Percentiles rank a stretch among this genome's conserved stretches.
Conservation (phyloP, 805 yeast species). For the Metschnikowia drakensbergensis region DNA sequence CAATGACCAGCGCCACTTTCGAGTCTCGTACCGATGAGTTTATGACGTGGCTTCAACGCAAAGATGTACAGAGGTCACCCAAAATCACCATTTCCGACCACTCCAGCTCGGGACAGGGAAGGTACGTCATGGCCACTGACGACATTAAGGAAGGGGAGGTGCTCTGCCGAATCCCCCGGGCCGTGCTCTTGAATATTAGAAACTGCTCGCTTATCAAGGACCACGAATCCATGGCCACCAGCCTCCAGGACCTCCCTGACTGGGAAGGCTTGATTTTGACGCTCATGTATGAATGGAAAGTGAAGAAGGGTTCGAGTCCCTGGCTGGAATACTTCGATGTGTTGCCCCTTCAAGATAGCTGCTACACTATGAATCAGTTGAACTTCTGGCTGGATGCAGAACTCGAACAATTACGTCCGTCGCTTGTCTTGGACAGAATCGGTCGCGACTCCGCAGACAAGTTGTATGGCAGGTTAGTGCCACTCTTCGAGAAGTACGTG, state of each 20-base stretch:
- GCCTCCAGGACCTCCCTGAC: conserved; percentile 46
- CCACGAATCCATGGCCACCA: conserved; percentile 27
- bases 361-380: conserved; percentile 52
- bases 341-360: conserved; percentile 48
- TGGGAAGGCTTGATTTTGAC: conserved; percentile 80
- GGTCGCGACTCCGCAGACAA: conserved; percentile 66
- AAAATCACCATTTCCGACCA: conserved; percentile 61
- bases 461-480: conserved; percentile 42
- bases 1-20: neutral
- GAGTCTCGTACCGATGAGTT: conserved; percentile 19
- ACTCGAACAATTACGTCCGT: conserved; percentile 56
- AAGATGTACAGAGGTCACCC: conserved; percentile 47
- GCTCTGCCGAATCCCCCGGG: conserved; percentile 67
- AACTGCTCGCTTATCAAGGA: conserved; percentile 46
- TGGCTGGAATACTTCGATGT: conserved; percentile 75
- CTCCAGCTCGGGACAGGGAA: conserved; percentile 59
- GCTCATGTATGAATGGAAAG: conserved; percentile 55
- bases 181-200: conserved; percentile 52
- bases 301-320: conserved; percentile 41
- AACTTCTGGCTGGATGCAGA: conserved; percentile 79
- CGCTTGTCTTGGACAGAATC: conserved; percentile 62
- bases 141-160: conserved; percentile 60
- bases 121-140: conserved; percentile 66
- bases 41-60: conserved; percentile 25
- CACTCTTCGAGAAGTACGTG: conserved; percentile 5